Base-by-base conservation (phyloP, 2,329 filamentous ascomycete species). In the Trichoderma sp. region DNA sequence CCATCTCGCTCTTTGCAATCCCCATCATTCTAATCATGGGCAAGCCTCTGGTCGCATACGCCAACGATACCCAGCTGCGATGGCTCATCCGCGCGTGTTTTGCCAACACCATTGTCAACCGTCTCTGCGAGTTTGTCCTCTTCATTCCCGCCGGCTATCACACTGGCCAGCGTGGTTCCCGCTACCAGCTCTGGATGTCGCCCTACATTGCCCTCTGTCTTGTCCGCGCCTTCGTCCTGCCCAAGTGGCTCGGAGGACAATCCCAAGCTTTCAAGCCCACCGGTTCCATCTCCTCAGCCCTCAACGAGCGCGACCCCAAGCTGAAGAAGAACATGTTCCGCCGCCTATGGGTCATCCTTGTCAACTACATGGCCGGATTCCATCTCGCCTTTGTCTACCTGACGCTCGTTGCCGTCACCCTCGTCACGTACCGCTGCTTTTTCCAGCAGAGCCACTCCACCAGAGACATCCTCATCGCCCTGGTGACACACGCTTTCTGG, bases 401-500 rank as follows among this genome's bases (percentile, higher is more conserved):
- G 39, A 85, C 83, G 4, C 78, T 87, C 21, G 79, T 84, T 5
- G 84, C 81, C 3, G 84, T 86, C 39, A 80, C 81, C 7, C 74
- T 85, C 59, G 84, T 83, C 2, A 82, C 82, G 6, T 87, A 84
- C 77, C 83, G 83, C 69, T 85, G 83, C 75, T 83, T 85, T 72
- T 75, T 79, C 43, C 73, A 79, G 18, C 76, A 82, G 28, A 73
- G 78, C 24, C 74, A 76, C 5, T 76, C 52, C 13, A 32, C 78
- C 39, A 77, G 77, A 71, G 79, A 81, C 11, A 77, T 83, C n/a
- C 78, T 88, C 18, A 74, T 85, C 59, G 83, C 82, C 72, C 79
- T 90, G 4, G 75, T 90, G 51, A 88, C 86, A 0, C 86, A 89
- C 74, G 86, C 86, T 14, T 86, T 85, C 78, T 90, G 87, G 87